Conservation (phyloP, 306 rosid genomes). For the Acacia melanoxylon region DNA sequence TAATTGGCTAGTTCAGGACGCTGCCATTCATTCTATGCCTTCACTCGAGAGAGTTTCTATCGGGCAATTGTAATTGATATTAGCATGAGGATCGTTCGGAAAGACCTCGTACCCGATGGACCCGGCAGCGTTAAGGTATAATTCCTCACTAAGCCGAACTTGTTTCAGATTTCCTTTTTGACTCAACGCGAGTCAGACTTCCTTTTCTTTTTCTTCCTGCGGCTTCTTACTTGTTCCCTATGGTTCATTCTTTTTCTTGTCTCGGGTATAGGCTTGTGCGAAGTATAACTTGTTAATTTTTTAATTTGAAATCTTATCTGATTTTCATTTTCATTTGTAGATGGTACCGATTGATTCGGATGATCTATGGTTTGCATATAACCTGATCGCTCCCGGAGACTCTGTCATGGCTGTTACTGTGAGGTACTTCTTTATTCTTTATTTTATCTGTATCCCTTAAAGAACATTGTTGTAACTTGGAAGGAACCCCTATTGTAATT, state of each 20-base stretch:
- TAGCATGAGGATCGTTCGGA: slow-evolving; percentile 80
- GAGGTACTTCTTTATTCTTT: slow-evolving; percentile 45
- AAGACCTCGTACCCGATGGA: slow-evolving; percentile 61
- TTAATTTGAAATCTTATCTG: background rate
- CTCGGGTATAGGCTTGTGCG: background rate
- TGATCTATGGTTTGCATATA: slow-evolving; percentile 88
- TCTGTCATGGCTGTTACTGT: slow-evolving; percentile 82
- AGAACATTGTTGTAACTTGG: background rate
- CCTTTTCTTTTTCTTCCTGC: background rate
- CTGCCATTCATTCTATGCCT: background rate
- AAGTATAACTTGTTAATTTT: background rate
- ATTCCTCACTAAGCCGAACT: background rate
- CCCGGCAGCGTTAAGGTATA: slow-evolving; percentile 93
- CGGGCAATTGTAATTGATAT: background rate
- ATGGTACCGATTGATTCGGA: slow-evolving; percentile 92
- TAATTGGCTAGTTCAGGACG: background rate
- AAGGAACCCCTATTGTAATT: background rate
- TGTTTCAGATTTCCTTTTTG: background rate
- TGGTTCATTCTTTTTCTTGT: background rate
- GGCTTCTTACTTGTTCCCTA: background rate
- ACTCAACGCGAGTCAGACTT: background rate
- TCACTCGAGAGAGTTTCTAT: background rate
- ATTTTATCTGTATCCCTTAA: background rate
- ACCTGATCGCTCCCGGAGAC: slow-evolving; percentile 88
- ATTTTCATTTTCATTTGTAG: slow-evolving; percentile 42